phyloP scores from a whole-genome alignment of 768 basidiomycete species.

The Leccinum truebloodii region DNA sequence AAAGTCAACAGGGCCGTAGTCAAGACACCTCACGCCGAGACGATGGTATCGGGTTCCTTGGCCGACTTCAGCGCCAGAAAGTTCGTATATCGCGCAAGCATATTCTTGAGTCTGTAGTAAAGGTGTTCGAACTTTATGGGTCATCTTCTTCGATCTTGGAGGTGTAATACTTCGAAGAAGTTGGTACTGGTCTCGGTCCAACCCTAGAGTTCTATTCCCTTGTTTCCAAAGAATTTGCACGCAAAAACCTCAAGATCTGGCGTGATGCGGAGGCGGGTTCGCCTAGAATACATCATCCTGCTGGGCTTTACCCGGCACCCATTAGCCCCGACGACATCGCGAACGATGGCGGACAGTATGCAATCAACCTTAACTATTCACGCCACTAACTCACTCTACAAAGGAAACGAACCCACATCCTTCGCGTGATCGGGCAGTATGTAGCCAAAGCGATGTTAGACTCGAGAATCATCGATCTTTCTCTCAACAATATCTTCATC shows the following conservation, averaged over 20 bases:
- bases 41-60: constrained; percentile 90
- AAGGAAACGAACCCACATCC: constrained; percentile 83
- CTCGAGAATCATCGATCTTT: constrained; percentile 93
- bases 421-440: constrained; percentile 92
- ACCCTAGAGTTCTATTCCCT: constrained; percentile 99
- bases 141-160: constrained; percentile 92
- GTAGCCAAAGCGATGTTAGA: constrained; percentile 97
- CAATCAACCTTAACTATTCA: constrained; percentile 9
- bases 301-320: constrained; percentile 88
- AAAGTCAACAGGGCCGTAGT: constrained; percentile 78
- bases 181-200: constrained; percentile 95
- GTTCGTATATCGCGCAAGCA: constrained; percentile 95
- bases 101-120: constrained; percentile 93
- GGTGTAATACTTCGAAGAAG: constrained; percentile 98
- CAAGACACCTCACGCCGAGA: constrained; percentile 83
- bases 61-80: constrained; percentile 92
- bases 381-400: constrained; percentile 4
- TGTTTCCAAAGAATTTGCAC: constrained; percentile 92
- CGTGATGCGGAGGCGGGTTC: constrained; percentile 73
- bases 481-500: constrained; percentile 94
- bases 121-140: constrained; percentile 96
- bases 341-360: constrained; percentile 76
- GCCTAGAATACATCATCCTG: constrained; percentile 70
- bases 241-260: constrained; percentile 89
- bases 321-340: constrained; percentile 66